Evolutionary conservation across 441 rosid species (phyloP), one percentile per base, ranked within the genome.

Genomic region (Sinapis alba): DNA sequence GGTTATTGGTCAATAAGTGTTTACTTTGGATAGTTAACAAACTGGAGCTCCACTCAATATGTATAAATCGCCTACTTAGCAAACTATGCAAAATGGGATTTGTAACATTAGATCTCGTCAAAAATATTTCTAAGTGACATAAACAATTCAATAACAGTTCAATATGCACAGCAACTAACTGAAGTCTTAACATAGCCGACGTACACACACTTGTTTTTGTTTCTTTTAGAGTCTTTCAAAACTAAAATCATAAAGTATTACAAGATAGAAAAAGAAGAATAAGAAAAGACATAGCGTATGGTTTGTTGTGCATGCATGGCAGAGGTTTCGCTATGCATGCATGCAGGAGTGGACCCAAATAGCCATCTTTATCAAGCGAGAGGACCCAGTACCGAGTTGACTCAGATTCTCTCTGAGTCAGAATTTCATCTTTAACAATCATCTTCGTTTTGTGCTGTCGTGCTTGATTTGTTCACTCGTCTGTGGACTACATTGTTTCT

Each of bases 301-400:
- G 62, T 75, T 75, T 75, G 27, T 19, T 66, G 72, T 66, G 67
- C 78, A 68, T 74, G 79, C 79, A 75, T 53, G 47, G 13, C 79
- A 75, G 63, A 66, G 23, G 21, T 23, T 74, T 66, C 41, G 27
- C 72, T 72, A 66, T 32, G 36, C 50, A 34, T 67, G 62, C 78
- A 75, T 75, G 74, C 74, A 69, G 38, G 57, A 69, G 79, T 70
- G 79, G 79, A 69, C 75, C 80, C 75, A 5, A 70, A 43, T 30
- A 38, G 65, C 69, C 64, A 19, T 75, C 74, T 75, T 62, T 56
- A 19, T 75, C 64, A 69, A 62, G 58, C 74, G 57, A 69, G 50
- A 9, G 69, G 74, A 68, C 69, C 74, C 74, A 51, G 2, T 26
- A 69, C 65, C 64, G 70, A 69, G 66, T 69, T 56, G 13, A 76